Evolutionary conservation across 495 filamentous ascomycete genomes (phyloP).

Genomic region (Aspergillus egyptiacus): DNA sequence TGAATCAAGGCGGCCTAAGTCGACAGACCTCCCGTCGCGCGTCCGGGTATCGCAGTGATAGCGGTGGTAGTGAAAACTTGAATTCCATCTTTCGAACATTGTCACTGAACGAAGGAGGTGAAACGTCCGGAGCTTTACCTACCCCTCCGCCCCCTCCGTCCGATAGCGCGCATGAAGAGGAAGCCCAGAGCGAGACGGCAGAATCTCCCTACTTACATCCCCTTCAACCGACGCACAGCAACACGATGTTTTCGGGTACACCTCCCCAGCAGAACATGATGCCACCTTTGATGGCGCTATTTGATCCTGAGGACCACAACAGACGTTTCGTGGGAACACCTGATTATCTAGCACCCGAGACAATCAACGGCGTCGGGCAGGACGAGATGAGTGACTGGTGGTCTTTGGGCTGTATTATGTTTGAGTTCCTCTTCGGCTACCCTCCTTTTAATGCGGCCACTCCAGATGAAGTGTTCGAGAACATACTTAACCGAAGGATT

Average conservation of each 20-base stretch:
- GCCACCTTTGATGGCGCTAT: constrained; percentile 91
- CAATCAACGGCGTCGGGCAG: constrained; percentile 88
- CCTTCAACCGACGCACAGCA: constrained; percentile 56
- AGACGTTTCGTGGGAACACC: constrained; percentile 94
- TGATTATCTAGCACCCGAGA: constrained; percentile 95
- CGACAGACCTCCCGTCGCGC: constrained; percentile 72
- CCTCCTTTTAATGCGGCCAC: constrained; percentile 89
- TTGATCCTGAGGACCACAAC: constrained; percentile 90
- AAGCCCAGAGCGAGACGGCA: constrained; percentile 58
- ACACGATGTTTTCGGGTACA: constrained; percentile 43
- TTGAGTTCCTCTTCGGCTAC: constrained; percentile 88
- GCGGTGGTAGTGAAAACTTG: constrained; percentile 77
- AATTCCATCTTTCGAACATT: constrained; percentile 79
- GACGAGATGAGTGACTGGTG: constrained; percentile 99
- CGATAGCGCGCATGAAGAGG: constrained; percentile 58
- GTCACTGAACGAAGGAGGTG: constrained; percentile 60
- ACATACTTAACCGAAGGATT: constrained; percentile 83
- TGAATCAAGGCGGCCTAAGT: constrained; percentile 59
- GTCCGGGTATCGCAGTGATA: constrained; percentile 88
- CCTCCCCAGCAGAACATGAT: constrained; percentile 77
- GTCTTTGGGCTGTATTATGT: constrained; percentile 95
- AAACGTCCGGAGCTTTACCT: constrained; percentile 23
- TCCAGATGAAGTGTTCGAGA: constrained; percentile 93
- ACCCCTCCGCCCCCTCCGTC: constrained; percentile 37
- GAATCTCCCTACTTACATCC: constrained; percentile 66